Conservation (phyloP, 2,329 filamentous ascomycete genomes). For the Pseudogymnoascus sp. region DNA sequence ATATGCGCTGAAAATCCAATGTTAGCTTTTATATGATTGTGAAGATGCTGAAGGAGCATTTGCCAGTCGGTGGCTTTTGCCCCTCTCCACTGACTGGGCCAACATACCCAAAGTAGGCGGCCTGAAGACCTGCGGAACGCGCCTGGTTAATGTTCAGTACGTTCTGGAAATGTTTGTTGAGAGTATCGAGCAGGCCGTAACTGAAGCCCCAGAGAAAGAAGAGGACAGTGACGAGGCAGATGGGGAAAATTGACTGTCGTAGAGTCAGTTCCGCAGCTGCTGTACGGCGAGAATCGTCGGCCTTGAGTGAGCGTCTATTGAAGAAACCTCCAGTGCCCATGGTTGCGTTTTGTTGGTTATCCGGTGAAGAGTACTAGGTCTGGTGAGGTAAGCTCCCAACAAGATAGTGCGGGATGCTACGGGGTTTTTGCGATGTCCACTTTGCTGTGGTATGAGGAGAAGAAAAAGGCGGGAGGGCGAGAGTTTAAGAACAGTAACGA, state of each 20-base stretch:
- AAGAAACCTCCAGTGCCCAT: neutral
- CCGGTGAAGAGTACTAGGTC: neutral
- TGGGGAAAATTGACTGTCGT: slow-evolving; percentile 35
- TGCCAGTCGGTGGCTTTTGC: neutral
- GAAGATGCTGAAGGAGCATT: neutral
- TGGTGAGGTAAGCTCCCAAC: neutral
- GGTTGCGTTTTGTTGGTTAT: neutral
- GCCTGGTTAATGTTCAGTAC: slow-evolving; percentile 28
- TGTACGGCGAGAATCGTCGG: slow-evolving; percentile 21
- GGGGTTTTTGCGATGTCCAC: neutral
- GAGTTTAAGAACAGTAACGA: neutral
- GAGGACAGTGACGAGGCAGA: slow-evolving; percentile 38
- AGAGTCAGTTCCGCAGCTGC: slow-evolving; percentile 35
- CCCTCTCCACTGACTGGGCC: neutral
- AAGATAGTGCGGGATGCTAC: neutral
- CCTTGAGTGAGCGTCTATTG: neutral
- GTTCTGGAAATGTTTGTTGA: slow-evolving; percentile 35
- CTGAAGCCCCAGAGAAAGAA: slow-evolving; percentile 45
- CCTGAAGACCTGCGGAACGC: slow-evolving; percentile 15
- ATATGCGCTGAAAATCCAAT: slow-evolving; percentile 38
- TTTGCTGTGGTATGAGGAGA: neutral
- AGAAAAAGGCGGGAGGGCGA: neutral
- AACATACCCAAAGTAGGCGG: slow-evolving; percentile 30
- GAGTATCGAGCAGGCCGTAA: slow-evolving; percentile 35
- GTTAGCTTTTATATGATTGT: neutral